Percentiles rank a stretch among this genome's conserved stretches.
Conservation (phyloP, 495 filamentous ascomycete genomes). For the Hypoxylon fuscum region DNA sequence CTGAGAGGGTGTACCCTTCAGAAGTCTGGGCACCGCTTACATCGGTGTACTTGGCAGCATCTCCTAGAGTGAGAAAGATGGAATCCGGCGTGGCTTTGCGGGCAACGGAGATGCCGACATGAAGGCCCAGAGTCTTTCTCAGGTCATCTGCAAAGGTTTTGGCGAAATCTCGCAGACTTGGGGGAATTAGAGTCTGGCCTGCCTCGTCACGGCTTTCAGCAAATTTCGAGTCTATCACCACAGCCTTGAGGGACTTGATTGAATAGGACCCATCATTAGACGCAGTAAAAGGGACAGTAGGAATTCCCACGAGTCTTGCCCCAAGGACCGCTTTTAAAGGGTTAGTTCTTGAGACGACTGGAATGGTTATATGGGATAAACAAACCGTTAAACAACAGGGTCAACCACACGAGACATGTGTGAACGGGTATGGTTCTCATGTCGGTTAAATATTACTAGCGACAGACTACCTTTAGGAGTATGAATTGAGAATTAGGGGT, state of each 20-base stretch:
- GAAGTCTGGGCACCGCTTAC: slow-evolving; percentile 53
- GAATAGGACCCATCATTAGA: slow-evolving; percentile 40
- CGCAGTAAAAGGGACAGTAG: slow-evolving; percentile 49
- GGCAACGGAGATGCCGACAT: slow-evolving; percentile 39
- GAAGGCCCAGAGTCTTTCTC: slow-evolving; percentile 37
- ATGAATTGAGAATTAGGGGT: not conserved
- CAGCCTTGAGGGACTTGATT: slow-evolving; percentile 44
- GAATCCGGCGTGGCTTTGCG: slow-evolving; percentile 34
- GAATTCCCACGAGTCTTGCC: slow-evolving; percentile 44
- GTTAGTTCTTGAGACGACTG: slow-evolving; percentile 3
- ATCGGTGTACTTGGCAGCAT: slow-evolving; percentile 52
- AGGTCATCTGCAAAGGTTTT: slow-evolving; percentile 54
- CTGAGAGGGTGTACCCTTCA: slow-evolving; percentile 58
- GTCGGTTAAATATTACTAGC: slow-evolving; percentile 1
- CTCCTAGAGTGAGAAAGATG: slow-evolving; percentile 57
- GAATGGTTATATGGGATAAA: slow-evolving; percentile 7
- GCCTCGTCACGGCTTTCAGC: slow-evolving; percentile 45
- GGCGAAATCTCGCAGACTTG: slow-evolving; percentile 54
- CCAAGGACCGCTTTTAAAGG: slow-evolving; percentile 11
- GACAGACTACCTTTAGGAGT: slow-evolving; percentile 6
- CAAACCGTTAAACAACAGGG: slow-evolving; percentile 26
- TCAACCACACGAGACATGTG: slow-evolving; percentile 10
- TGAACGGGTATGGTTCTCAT: slow-evolving; percentile 5
- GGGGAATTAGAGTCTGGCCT: slow-evolving; percentile 60
- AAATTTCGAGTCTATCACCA: slow-evolving; percentile 56